Percentiles rank a stretch among this genome's conserved stretches.
These are phyloP conservation scores for Exophiala xenobiotica DNA, from an alignment of 2,329 filamentous ascomycete genomes.

Conservation along the genomic window DNA sequence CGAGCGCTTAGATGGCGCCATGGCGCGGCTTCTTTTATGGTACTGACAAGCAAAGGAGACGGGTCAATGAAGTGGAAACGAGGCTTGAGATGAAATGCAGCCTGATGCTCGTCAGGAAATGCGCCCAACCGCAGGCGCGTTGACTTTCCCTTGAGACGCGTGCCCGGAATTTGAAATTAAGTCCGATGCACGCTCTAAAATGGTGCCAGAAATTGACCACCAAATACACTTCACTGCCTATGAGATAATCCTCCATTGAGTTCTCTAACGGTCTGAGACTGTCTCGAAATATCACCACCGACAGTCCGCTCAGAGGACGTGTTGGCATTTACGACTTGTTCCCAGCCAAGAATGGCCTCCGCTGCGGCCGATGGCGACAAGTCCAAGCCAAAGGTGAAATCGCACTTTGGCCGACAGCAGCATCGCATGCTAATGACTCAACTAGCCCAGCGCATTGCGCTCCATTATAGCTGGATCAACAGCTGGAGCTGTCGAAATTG, in stretches of 20 bases:
- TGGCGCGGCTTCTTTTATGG: background rate
- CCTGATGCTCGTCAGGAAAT: background rate
- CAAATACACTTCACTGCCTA: background rate
- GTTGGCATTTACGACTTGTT: background rate
- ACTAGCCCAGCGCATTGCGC: conserved; percentile 73
- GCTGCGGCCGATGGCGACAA: conserved; percentile 16
- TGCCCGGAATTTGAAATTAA: background rate
- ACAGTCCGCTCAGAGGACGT: background rate
- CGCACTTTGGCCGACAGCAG: background rate
- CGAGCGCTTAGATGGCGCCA: conserved; percentile 17
- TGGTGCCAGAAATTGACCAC: background rate
- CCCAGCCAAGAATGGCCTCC: conserved; percentile 17
- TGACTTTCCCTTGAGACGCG: background rate
- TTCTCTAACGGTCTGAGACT: background rate
- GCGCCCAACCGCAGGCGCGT: background rate
- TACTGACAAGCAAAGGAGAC: background rate
- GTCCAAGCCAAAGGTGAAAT: conserved; percentile 19
- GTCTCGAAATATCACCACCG: background rate
- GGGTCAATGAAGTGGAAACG: background rate
- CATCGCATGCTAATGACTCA: conserved; percentile 12
- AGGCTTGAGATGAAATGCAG: background rate
- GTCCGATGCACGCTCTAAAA: background rate
- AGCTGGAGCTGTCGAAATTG: conserved; percentile 93
- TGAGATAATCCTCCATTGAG: background rate
- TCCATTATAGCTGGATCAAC: conserved; percentile 89